Conservation (phyloP, 495 filamentous ascomycete genomes). For the Aspergillus asperescens region DNA sequence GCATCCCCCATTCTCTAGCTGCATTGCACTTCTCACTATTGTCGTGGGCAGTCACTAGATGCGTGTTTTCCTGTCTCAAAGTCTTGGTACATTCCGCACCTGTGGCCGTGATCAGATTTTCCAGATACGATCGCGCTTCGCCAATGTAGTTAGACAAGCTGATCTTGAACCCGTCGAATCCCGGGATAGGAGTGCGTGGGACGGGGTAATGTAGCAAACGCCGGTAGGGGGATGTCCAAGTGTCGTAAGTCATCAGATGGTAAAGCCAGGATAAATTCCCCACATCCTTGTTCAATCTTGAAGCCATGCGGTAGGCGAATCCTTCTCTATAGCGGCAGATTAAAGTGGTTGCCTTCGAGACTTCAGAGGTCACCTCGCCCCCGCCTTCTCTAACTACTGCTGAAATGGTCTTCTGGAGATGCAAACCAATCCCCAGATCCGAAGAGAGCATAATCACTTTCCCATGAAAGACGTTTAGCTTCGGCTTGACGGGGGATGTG, state of each 20-base stretch:
- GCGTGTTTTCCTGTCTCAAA: slow-evolving; percentile 89
- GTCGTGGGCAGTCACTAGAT: slow-evolving; percentile 85
- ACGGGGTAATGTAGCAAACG: slow-evolving; percentile 87
- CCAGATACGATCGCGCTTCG: slow-evolving; percentile 87
- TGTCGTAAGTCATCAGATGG: slow-evolving; percentile 78
- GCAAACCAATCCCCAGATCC: slow-evolving; percentile 65
- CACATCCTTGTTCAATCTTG: slow-evolving; percentile 69
- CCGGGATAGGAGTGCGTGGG: slow-evolving; percentile 66
- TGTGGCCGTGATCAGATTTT: slow-evolving; percentile 77
- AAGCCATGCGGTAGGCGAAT: slow-evolving; percentile 67
- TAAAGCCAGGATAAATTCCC: slow-evolving; percentile 94
- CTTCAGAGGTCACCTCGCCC: slow-evolving; percentile 58
- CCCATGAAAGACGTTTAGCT: slow-evolving; percentile 50
- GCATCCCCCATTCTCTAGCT: slow-evolving; percentile 84
- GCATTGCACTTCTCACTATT: slow-evolving; percentile 87
- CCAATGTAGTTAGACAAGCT: slow-evolving; percentile 94
- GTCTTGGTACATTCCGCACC: slow-evolving; percentile 88
- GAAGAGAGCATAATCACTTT: slow-evolving; percentile 53
- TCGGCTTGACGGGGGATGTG: slow-evolving; percentile 29
- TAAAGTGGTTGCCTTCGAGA: slow-evolving; percentile 72
- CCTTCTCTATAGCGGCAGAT: slow-evolving; percentile 86
- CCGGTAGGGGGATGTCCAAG: slow-evolving; percentile 75
- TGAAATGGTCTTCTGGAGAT: slow-evolving; percentile 60
- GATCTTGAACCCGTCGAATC: slow-evolving; percentile 70
- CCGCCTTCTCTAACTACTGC: slow-evolving; percentile 63